These are phyloP conservation scores for Serendipita sp. DNA, from an alignment of 768 basidiomycete genomes.

Conservation along the genomic window DNA sequence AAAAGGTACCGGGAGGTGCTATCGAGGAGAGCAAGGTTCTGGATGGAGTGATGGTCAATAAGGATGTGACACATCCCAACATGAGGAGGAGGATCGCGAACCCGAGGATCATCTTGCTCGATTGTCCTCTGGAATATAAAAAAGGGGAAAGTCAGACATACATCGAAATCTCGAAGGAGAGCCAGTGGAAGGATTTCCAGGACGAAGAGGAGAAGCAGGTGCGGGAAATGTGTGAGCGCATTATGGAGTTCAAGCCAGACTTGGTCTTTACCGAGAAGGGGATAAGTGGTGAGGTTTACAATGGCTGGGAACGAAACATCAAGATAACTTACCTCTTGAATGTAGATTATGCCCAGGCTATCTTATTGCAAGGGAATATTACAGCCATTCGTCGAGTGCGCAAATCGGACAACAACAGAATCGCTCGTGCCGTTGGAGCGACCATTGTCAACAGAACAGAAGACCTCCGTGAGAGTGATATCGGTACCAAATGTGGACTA, in stretches of 20 bases:
- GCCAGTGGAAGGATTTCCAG: slow-evolving; percentile 83
- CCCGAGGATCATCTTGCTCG: slow-evolving; percentile 76
- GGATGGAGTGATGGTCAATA: slow-evolving; percentile 91
- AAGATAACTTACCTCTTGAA: not conserved
- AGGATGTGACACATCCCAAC: slow-evolving; percentile 94
- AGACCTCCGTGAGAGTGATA: slow-evolving; percentile 79
- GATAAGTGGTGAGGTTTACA: slow-evolving; percentile 56
- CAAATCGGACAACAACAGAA: slow-evolving; percentile 97
- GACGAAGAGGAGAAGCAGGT: slow-evolving; percentile 97
- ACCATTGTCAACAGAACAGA: slow-evolving; percentile 96
- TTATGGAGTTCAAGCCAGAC: slow-evolving; percentile 91
- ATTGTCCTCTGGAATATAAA: slow-evolving; percentile 97
- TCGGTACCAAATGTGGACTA: slow-evolving; percentile 88
- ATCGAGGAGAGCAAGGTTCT: slow-evolving; percentile 85
- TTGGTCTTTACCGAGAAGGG: slow-evolving; percentile 96
- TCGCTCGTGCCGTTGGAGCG: slow-evolving; percentile 87
- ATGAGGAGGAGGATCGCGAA: slow-evolving; percentile 87
- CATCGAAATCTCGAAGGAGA: slow-evolving; percentile 91
- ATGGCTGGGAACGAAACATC: not conserved
- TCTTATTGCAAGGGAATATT: slow-evolving; percentile 73
- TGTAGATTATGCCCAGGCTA: slow-evolving; percentile 82
- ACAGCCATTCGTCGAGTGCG: slow-evolving; percentile 94
- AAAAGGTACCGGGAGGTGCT: slow-evolving; percentile 95
- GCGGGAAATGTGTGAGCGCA: slow-evolving; percentile 64
- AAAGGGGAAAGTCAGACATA: slow-evolving; percentile 98